These are phyloP conservation scores for Pezicula neosporulosa DNA, from an alignment of 2,329 filamentous ascomycete genomes.

Conservation along the genomic window DNA sequence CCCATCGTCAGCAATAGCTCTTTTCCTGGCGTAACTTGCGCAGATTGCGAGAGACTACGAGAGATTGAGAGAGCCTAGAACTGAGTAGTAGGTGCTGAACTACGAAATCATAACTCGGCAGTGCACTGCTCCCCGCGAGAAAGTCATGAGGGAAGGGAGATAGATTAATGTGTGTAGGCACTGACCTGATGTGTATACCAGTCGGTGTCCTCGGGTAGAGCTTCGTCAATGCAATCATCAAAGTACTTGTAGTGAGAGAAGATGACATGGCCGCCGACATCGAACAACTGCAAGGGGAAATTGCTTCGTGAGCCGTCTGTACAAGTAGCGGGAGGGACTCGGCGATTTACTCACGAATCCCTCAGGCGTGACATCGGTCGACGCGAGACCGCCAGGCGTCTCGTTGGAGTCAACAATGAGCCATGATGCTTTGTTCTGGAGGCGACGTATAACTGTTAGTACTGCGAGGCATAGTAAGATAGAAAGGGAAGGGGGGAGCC, in stretches of 20 bases:
- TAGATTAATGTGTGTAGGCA: no score
- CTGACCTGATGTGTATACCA: constrained; percentile 85
- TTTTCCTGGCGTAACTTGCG: no score
- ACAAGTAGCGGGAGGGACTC: not conserved
- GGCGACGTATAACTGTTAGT: no score
- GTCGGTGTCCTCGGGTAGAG: constrained; percentile 87
- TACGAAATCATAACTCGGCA: no score
- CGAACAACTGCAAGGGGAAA: constrained; percentile 69
- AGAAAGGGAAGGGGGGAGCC: no score
- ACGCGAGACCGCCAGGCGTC: constrained; percentile 91
- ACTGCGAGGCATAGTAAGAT: no score
- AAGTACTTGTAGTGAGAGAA: constrained; percentile 93
- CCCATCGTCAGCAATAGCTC: no score
- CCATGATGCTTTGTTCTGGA: constrained; percentile 66
- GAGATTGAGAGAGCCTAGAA: no score
- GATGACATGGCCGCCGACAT: constrained; percentile 62
- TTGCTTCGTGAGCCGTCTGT: constrained; percentile 10
- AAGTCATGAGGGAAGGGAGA: no score
- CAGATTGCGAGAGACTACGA: no score
- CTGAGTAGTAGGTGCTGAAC: no score
- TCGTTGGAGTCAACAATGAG: constrained; percentile 90
- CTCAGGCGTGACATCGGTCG: constrained; percentile 91
- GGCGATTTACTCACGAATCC: constrained; percentile 75
- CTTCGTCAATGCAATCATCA: constrained; percentile 97
- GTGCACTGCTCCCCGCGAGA: no score